These are phyloP conservation scores for Brachypodium distachyon DNA, from an alignment of 202 grass and related monocot genomes.

Conservation along the genomic window DNA sequence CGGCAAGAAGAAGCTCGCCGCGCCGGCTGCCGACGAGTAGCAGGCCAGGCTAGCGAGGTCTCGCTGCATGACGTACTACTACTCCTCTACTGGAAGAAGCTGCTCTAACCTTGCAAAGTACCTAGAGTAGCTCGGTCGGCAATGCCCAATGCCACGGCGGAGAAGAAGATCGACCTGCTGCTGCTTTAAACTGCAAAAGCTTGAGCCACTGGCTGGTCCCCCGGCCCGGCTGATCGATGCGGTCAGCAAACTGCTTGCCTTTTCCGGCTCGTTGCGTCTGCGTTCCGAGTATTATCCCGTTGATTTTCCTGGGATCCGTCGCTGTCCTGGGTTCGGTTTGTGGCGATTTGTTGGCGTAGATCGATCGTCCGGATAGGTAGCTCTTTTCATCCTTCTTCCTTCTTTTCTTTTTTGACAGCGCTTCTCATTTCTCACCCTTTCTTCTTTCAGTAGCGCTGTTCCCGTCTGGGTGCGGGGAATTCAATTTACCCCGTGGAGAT, in stretches of 20 bases:
- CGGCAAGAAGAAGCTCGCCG: neutral
- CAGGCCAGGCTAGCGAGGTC: conserved; percentile 3
- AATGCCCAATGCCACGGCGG: neutral
- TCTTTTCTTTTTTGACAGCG: too few species aligned
- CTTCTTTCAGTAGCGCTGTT: conserved; percentile 11
- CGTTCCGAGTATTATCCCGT: conserved; percentile 3
- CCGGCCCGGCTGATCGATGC: too few species aligned
- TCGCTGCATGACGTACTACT: conserved; percentile 34
- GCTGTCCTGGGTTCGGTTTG: neutral
- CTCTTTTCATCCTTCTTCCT: too few species aligned
- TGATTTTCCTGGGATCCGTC: neutral
- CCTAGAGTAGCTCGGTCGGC: too few species aligned
- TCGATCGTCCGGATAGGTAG: neutral
- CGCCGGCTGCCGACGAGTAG: neutral
- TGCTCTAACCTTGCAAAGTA: neutral
- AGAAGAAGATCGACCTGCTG: neutral
- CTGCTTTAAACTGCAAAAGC: conserved; percentile 23
- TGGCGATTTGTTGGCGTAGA: neutral
- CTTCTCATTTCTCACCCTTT: neutral
- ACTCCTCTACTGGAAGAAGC: too few species aligned
- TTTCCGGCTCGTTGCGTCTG: conserved; percentile 29
- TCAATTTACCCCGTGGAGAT: too few species aligned
- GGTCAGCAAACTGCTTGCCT: neutral
- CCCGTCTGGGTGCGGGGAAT: neutral
- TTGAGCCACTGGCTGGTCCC: neutral